phyloP scores from a whole-genome alignment of 2,329 filamentous ascomycete species.

The Grosmannia penicillata region DNA sequence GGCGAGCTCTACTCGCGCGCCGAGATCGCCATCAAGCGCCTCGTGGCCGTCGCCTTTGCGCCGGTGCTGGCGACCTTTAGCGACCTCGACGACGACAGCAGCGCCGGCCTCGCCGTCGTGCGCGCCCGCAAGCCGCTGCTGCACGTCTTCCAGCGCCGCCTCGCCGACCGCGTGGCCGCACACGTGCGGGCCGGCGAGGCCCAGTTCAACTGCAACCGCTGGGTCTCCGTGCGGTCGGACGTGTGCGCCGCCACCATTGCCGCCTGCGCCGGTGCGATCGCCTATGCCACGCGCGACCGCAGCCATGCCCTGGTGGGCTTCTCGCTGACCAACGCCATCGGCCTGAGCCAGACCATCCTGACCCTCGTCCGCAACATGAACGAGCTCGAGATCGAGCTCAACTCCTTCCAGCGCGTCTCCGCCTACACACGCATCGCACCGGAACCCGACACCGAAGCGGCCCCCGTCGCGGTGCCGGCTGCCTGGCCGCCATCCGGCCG shows the following conservation, averaged over 20 bases:
- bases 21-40: conserved; percentile 25
- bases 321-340: conserved; percentile 39
- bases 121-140: conserved; percentile 32
- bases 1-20: conserved; percentile 31
- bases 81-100: conserved; percentile 7
- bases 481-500: neutral
- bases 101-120: conserved; percentile 21
- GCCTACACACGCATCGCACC: conserved; percentile 11
- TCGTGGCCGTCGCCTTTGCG: conserved; percentile 26
- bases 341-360: conserved; percentile 35
- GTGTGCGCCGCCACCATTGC: conserved; percentile 72
- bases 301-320: conserved; percentile 33
- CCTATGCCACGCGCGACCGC: conserved; percentile 11
- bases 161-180: conserved; percentile 16
- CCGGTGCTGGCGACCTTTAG: conserved; percentile 43
- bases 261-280: conserved; percentile 70
- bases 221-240: conserved; percentile 81
- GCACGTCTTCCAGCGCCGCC: conserved; percentile 13
- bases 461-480: neutral
- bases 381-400: conserved; percentile 41
- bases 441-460: neutral
- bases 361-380: conserved; percentile 37
- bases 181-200: conserved; percentile 17
- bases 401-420: conserved; percentile 23
- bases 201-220: conserved; percentile 59